Evolutionary conservation across 805 yeast genomes (phyloP).

Genomic region (Scheffersomyces amazonensis): DNA sequence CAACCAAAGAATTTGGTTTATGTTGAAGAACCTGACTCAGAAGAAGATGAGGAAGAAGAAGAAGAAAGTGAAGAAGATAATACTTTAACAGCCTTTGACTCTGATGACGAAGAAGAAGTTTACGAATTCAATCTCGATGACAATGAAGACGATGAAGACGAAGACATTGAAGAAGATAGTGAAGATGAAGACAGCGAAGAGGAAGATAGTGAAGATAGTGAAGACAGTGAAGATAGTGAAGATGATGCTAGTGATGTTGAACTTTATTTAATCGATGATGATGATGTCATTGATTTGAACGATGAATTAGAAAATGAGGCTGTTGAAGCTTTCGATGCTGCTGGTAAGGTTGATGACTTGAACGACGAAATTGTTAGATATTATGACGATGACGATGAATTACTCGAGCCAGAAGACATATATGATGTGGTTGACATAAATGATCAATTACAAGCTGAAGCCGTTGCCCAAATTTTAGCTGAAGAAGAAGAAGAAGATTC

Average conservation of each 20-base stretch:
- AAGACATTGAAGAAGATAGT: constrained; percentile 5
- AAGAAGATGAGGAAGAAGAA: constrained; percentile 21
- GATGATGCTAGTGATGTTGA: constrained; percentile 12
- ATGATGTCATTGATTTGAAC: constrained; percentile 24
- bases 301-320: constrained; percentile 33
- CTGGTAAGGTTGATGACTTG: constrained; percentile 22
- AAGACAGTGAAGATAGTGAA: constrained; percentile 22
- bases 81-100: constrained; percentile 10
- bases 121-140: constrained; percentile 4
- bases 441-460: constrained; percentile 36
- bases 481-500: constrained; percentile 4
- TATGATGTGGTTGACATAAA: constrained; percentile 36
- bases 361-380: constrained; percentile 28
- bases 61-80: constrained; percentile 14
- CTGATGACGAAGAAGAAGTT: constrained; percentile 7
- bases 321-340: constrained; percentile 20
- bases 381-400: constrained; percentile 23
- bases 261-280: constrained; percentile 12
- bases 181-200: constrained; percentile 16
- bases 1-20: constrained; percentile 35
- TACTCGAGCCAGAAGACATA: constrained; percentile 26
- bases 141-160: constrained; percentile 7
- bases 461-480: constrained; percentile 16
- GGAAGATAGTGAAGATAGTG: constrained; percentile 15
- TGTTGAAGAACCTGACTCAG: constrained; percentile 44